Base-by-base conservation (phyloP, 345 rosid species). In the Punica granatum region DNA sequence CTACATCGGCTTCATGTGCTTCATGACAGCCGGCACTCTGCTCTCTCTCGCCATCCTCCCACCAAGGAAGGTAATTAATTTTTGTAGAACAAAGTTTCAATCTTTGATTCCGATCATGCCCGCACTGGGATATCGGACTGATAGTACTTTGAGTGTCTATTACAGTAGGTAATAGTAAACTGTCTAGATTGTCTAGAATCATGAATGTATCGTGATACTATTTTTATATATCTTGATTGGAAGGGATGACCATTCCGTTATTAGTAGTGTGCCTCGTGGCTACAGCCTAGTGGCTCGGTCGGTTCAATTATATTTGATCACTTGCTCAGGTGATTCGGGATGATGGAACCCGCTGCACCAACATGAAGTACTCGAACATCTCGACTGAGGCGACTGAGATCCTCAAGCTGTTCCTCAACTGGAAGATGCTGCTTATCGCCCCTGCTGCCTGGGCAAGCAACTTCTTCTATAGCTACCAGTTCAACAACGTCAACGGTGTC, bases 361-460 rank as follows among this genome's bases (percentile, higher is more conserved):
- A 76, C 75, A 74, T 76, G 15, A 76, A 76, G 67, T 85, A 83
- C 73, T 82, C 86, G 1, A 84, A 71, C 0, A 74, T 84, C 26
- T 41, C 76, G 0, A 78, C 81, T 0, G 88, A 85, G 70, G 62
- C 26, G 3, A 0, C 75, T 0, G 87, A 88, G 85, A 84, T 84
- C 51, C 12, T 77, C 32, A 84, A 81, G 71, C 76, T 88, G 39
- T 85, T 85, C 66, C 49, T 41, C 21, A 85, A 81, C 26, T 82
- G 93, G 93, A 81, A 80, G 66, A 93, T 90, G 97, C 79, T 93
- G 4, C 70, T 93, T 21, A 81, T 93, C 11, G 76, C 80, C 0
- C 97, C 97, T 0, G 94, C 97, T 0, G 86, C 98, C 53, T 93
- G 97, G 94, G 97, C 96, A 0, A 90, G 92, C 72, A 93, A 90